Base-by-base conservation (phyloP, 768 basidiomycete genomes). In the Termitomyces sp. region DNA sequence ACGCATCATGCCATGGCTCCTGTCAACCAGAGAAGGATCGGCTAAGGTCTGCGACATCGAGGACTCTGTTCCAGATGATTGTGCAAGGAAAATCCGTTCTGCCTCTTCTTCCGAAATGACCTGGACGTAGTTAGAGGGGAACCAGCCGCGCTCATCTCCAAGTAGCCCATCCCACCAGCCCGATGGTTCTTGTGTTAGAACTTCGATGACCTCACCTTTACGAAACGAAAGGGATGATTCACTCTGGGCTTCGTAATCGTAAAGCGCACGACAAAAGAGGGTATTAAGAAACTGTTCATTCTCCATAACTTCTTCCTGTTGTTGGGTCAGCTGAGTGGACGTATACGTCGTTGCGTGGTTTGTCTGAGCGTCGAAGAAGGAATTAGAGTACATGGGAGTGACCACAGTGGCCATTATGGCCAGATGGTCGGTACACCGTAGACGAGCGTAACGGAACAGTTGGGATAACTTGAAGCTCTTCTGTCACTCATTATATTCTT, bases 121-220 rank as follows among this genome's bases (percentile, higher is more conserved):
- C 50, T 79, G 75, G 48, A 97, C 95, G 76, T 97, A 98, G 76
- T 98, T 99, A 64, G 91, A 93, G 23, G 96, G 96, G 73, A 99
- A 96, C 93, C 93, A 96, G 58, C 96, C 96, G 53, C 96, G 85
- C 71, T 91, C 88, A 56, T 92, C 90, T 50, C 87, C 85, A 23
- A 97, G 80, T 60, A 97, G 77, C 5, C 96, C 96, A 71, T 99
- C 96, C 97, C 95, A 98, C 96, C 96, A 99, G 16, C 96, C 96
- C 5, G 91, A 91, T 40, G 92, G 90, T 56, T 98, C 85, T 66
- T 87, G 88, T 12, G 89, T 91, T 55, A 96, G 80, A 60, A 98
- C 93, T 72, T 98, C 93, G 64, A 99, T 97, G 65, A 98, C 82
- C 69, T 98, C 95, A 63, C 87, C 89, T 65, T 83, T 85, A 62